Percentiles rank a stretch among this genome's conserved stretches.
phyloP scores from a whole-genome alignment of 2,329 filamentous ascomycete genomes.

The Xylariaceae sp. region DNA sequence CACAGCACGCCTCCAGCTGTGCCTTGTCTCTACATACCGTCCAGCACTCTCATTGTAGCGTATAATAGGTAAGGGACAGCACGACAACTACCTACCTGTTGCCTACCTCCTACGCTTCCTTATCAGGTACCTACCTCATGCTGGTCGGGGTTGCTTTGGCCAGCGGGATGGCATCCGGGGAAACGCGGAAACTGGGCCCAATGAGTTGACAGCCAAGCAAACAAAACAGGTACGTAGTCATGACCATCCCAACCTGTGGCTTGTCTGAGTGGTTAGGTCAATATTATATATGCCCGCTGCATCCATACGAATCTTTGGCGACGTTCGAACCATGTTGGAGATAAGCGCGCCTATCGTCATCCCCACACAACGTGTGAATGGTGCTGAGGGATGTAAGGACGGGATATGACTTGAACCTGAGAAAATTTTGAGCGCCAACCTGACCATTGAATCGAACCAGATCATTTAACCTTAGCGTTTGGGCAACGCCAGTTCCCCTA shows the following conservation, averaged over 20 bases:
- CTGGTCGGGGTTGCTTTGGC: constrained; percentile 8
- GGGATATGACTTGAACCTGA: not conserved
- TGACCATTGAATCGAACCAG: not conserved
- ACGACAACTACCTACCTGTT: no score
- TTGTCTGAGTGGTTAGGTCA: constrained; percentile 19
- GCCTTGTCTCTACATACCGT: not conserved
- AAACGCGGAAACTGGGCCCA: constrained; percentile 17
- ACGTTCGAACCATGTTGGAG: constrained; percentile 8
- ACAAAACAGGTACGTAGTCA: constrained; percentile 10
- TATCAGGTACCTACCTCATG: constrained; percentile 15
- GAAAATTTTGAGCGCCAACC: not conserved
- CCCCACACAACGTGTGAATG: constrained; percentile 2
- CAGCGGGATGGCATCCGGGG: constrained; percentile 18
- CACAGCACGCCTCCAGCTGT: constrained; percentile 8
- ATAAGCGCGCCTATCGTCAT: not conserved
- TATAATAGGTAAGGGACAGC: no score
- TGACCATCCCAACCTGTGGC: constrained; percentile 9
- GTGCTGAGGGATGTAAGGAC: not conserved
- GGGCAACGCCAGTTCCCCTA: constrained; percentile 1
- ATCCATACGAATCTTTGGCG: constrained; percentile 4
- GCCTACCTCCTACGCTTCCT: not conserved
- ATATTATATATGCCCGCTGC: constrained; percentile 8
- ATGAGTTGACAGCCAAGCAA: constrained; percentile 18
- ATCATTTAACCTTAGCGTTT: not conserved
- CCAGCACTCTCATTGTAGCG: no score